Conservation (phyloP, 148 eudicot genomes). For the Dianthus caryophyllus region DNA sequence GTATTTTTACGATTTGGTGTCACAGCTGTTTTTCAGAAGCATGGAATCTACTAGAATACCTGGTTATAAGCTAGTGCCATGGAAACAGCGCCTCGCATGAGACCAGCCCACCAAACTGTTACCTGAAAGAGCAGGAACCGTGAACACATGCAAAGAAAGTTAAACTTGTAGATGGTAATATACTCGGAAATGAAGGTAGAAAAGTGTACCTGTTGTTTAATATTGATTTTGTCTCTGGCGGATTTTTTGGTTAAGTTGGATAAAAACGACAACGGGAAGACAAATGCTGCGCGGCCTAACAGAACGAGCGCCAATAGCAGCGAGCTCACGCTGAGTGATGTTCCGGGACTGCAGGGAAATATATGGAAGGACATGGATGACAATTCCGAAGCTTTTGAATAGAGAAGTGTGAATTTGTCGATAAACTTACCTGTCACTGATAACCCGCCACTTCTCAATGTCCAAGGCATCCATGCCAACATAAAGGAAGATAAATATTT, state of each 20-base stretch:
- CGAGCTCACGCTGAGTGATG: constrained; percentile 63
- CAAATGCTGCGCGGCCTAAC: constrained; percentile 85
- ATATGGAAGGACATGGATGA: too few species aligned
- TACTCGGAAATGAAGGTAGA: too few species aligned
- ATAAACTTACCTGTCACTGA: constrained; percentile 47
- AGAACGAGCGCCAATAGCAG: constrained; percentile 59
- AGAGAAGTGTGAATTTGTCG: too few species aligned
- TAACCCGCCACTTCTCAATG: constrained; percentile 80
- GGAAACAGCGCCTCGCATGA: constrained; percentile 96
- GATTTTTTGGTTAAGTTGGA: constrained; percentile 52
- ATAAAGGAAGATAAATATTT: constrained; percentile 72
- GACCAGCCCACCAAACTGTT: constrained; percentile 97
- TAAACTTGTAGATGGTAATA: too few species aligned
- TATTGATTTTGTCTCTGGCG: constrained; percentile 36
- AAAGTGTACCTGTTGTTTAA: constrained; percentile 81
- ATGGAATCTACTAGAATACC: too few species aligned
- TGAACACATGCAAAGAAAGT: too few species aligned
- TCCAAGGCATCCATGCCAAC: constrained; percentile 96
- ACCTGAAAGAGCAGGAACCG: constrained; percentile 34
- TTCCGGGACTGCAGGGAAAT: constrained; percentile 69
- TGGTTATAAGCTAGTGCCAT: constrained; percentile 98
- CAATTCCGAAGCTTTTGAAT: too few species aligned
- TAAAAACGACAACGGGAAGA: constrained; percentile 74
- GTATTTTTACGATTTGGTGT: too few species aligned
- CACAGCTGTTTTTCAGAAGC: too few species aligned